Evolutionary conservation across 73 alveolate genomes (phyloP), one percentile per base, ranked within the genome.

Genomic region (Paramecium primaurelia): DNA sequence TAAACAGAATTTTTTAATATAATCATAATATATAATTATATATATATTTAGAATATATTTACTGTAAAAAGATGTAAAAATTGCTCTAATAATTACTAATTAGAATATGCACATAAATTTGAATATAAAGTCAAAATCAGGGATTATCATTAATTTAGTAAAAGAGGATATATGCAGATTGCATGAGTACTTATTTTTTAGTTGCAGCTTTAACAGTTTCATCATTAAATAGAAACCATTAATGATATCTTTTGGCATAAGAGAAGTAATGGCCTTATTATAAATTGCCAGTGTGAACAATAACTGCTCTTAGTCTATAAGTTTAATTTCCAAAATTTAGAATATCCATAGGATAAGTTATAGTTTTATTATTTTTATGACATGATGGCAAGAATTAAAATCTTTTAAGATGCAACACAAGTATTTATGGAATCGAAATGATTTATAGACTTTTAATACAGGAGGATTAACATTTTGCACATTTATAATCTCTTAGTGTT

Each of bases 211-310:
- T 45, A 18, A 80, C 91, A 25, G 34, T 80, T 25, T 49, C 75
- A 49, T 80, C 91, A 80, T 80, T 80, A 49, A 80, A 80, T 45
- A 45, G 11, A 28, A 32, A 80, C 91, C 91, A 80, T 22, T 40
- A 16, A 80, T 80, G 71, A 47, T 22, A 80, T 80, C 91, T 80
- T 47, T 80, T 80, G 4, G 77, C 47, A 42, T 45, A 42, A 8
- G 71, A 11, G 22, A 25, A 45, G 26, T 80, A 80, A 26, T 80
- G 91, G 7, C 91, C 91, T 26, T 47, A 49, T 44, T 40, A 14
- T 25, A 80, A 20, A 45, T 47, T 45, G 18, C 91, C 91, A 10
- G 71, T 80, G 58, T 80, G 91, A 9, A 80, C 73, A 26, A 80
- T 80, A 0, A 80, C 91, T 22, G 75, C 75, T 44, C 58, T 42